Conservation (phyloP, 352 stramenopile species). For the Pythium dissimile region DNA sequence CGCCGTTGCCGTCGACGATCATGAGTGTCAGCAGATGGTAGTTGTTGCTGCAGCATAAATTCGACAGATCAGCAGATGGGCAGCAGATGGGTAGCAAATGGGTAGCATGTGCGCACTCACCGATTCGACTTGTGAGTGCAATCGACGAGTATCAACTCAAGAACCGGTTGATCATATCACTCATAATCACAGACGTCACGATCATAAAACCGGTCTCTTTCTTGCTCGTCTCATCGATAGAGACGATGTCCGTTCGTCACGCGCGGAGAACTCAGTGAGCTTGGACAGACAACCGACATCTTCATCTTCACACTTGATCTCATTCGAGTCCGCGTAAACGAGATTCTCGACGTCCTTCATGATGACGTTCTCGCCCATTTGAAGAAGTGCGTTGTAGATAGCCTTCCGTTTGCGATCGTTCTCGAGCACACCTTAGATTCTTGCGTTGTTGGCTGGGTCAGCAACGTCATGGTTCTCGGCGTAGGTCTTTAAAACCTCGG, state of each 20-base stretch:
- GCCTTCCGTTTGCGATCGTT: background rate
- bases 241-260: background rate
- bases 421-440: background rate
- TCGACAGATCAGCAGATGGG: background rate
- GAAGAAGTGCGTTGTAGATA: background rate
- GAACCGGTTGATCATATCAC: constrained; percentile 1
- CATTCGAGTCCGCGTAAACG: background rate
- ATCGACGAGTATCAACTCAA: constrained; percentile 14
- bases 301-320: background rate
- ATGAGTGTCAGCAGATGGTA: constrained; percentile 15
- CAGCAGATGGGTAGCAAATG: background rate
- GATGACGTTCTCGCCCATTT: constrained; percentile 1
- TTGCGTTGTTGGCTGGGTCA: background rate
- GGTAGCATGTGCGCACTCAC: no score
- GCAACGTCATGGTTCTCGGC: background rate
- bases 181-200: constrained; percentile 10
- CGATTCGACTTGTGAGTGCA: constrained; percentile 25
- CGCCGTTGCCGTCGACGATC: background rate
- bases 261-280: background rate
- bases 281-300: background rate
- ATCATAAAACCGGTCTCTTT: constrained; percentile 15
- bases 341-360: constrained; percentile 6
- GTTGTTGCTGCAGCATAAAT: constrained; percentile 1
- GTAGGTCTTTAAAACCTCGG: background rate
- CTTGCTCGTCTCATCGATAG: background rate